phyloP scores from a whole-genome alignment of 176 grass and related monocot genomes.

The Aechmea fasciata region DNA sequence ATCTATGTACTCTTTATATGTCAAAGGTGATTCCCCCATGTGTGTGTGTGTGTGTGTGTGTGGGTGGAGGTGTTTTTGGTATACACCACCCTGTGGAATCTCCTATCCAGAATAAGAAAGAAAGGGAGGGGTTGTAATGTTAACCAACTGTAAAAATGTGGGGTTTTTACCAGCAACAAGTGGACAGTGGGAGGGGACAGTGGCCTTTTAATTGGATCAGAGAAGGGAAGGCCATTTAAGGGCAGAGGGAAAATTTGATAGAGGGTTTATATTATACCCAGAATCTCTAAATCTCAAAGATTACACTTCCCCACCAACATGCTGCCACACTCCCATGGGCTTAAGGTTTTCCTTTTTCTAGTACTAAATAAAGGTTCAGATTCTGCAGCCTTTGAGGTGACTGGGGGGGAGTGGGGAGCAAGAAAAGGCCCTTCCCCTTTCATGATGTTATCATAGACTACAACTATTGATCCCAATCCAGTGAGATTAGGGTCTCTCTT shows the following conservation, averaged over 20 bases:
- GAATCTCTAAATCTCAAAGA: slow-evolving; percentile 17
- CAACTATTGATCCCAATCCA: background rate
- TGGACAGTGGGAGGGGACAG: slow-evolving; percentile 9
- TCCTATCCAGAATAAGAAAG: slow-evolving; percentile 25
- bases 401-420: background rate
- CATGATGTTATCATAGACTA: background rate
- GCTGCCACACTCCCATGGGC: slow-evolving; percentile 12
- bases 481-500: background rate
- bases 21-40: slow-evolving; percentile 9
- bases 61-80: background rate
- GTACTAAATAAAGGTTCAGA: background rate
- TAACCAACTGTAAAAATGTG: slow-evolving; percentile 31
- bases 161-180: slow-evolving; percentile 18
- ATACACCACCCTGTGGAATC: slow-evolving; percentile 32
- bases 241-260: slow-evolving; percentile 9
- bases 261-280: slow-evolving; percentile 6
- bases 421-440: background rate
- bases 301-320: slow-evolving; percentile 15
- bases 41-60: slow-evolving; percentile 10
- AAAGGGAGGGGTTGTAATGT: background rate
- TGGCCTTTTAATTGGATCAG: slow-evolving; percentile 16
- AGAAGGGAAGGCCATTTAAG: slow-evolving; percentile 1
- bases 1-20: slow-evolving; percentile 3
- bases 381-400: slow-evolving; percentile 3
- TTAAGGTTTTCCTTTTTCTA: background rate